Evolutionary conservation across 148 eudicot genomes (phyloP).

Genomic region (Chenopodium suecicum): DNA sequence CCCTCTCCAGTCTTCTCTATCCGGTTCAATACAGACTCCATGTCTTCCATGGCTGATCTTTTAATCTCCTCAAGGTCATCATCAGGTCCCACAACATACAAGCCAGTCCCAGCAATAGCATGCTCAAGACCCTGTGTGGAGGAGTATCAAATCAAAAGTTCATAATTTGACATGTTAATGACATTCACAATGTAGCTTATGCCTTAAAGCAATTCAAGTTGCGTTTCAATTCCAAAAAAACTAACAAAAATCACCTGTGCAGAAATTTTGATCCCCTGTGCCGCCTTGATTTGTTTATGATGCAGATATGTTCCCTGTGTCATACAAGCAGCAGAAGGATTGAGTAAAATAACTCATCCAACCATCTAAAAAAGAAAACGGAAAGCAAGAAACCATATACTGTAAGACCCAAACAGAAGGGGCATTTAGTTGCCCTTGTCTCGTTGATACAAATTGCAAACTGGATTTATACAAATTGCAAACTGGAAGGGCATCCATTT

Average conservation of each 20-base stretch:
- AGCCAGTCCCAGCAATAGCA: constrained; percentile 88
- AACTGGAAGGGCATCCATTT: background rate
- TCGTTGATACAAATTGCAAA: background rate
- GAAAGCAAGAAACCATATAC: background rate
- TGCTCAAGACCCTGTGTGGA: constrained; percentile 82
- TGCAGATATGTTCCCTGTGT: constrained; percentile 82
- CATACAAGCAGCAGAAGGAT: constrained; percentile 10
- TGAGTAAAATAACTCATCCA: background rate
- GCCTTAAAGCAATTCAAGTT: background rate
- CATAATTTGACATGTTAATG: background rate
- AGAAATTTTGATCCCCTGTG: constrained; percentile 94
- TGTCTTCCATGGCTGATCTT: constrained; percentile 71
- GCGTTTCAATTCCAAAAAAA: background rate
- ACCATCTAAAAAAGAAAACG: background rate
- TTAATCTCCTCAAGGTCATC: constrained; percentile 77
- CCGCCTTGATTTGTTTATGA: constrained; percentile 93
- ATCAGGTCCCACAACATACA: constrained; percentile 81
- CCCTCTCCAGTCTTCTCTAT: constrained; percentile 93
- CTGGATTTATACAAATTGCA: too few relatives aligned
- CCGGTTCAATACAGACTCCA: constrained; percentile 74
- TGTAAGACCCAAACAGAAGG: background rate
- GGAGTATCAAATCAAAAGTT: background rate
- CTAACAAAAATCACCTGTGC: constrained; percentile 61
- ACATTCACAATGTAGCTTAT: background rate
- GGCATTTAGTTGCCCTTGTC: background rate